phyloP scores from a whole-genome alignment of 78 protist species.

The Tieghemostelium lacteum region DNA sequence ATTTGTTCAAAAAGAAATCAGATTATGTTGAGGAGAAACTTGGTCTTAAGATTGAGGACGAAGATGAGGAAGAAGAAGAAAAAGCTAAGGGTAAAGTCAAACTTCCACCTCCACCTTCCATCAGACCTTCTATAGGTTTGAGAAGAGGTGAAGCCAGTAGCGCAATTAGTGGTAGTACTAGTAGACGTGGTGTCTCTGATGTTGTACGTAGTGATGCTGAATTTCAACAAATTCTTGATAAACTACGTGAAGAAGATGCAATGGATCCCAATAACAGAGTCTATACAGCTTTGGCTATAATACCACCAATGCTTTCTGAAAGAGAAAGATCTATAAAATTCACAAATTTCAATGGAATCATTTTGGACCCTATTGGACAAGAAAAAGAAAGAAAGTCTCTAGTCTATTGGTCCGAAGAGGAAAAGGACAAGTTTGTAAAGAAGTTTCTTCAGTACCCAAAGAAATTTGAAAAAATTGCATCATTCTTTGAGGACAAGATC shows the following conservation, averaged over 20 bases:
- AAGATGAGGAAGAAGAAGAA: neutral
- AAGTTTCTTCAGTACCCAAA: conserved; percentile 67
- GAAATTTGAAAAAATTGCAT: conserved; percentile 58
- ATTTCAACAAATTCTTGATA: conserved; percentile 32
- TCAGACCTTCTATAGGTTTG: neutral
- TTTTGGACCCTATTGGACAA: conserved; percentile 37
- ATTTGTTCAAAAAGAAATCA: conserved; percentile 21
- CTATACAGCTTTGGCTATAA: neutral
- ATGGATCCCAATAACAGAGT: conserved; percentile 30
- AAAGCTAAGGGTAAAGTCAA: neutral
- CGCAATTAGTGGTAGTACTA: neutral
- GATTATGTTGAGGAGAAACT: conserved; percentile 19
- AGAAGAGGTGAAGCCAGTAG: neutral
- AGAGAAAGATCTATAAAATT: conserved; percentile 28
- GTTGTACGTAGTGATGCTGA: conserved; percentile 35
- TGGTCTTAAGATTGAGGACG: neutral
- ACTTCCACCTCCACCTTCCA: neutral
- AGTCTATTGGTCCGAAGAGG: conserved; percentile 64
- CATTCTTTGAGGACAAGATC: conserved; percentile 58
- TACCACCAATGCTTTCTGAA: conserved; percentile 57
- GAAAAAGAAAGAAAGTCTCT: conserved; percentile 68
- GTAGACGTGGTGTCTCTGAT: conserved; percentile 25
- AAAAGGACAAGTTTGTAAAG: conserved; percentile 70
- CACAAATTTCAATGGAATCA: conserved; percentile 48
- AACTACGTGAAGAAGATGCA: conserved; percentile 25